A percentile compares a stretch with the other conserved stretches of the same genome.
These are phyloP conservation scores for Akanthomyces uredinophilus DNA, from an alignment of 2,329 filamentous ascomycete genomes.

Conservation along the genomic window DNA sequence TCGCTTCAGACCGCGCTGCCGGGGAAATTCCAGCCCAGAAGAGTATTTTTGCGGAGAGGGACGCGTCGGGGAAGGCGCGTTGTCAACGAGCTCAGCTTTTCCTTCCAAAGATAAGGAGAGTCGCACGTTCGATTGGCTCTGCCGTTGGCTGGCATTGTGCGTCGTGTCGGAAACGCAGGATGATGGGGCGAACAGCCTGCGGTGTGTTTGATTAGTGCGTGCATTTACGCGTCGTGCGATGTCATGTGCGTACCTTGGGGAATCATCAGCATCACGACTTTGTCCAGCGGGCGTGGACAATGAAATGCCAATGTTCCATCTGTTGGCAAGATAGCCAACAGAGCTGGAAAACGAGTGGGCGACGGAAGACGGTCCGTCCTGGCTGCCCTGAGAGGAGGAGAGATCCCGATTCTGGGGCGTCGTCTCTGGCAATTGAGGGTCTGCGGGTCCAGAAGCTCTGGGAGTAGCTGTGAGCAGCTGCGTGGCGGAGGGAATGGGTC, in stretches of 20 bases:
- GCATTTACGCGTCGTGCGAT: neutral
- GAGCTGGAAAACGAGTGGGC: slow-evolving; percentile 40
- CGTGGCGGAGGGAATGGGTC: slow-evolving; percentile 17
- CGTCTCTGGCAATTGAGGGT: slow-evolving; percentile 16
- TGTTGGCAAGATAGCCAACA: slow-evolving; percentile 49
- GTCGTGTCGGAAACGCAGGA: slow-evolving; percentile 39
- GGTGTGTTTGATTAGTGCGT: neutral
- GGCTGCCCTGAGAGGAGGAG: slow-evolving; percentile 25
- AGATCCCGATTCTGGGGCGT: slow-evolving; percentile 24
- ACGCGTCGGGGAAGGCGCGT: slow-evolving; percentile 52
- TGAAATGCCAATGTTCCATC: slow-evolving; percentile 50
- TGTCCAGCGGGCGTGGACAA: slow-evolving; percentile 45
- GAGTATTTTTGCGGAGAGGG: slow-evolving; percentile 54
- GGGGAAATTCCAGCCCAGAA: slow-evolving; percentile 43
- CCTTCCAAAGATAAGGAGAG: slow-evolving; percentile 83
- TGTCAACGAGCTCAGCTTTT: slow-evolving; percentile 71
- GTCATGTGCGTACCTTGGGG: slow-evolving; percentile 37
- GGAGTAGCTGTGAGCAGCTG: slow-evolving; percentile 7
- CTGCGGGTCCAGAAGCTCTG: neutral
- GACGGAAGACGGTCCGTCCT: slow-evolving; percentile 25
- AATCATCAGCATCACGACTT: slow-evolving; percentile 36
- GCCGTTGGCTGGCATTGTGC: slow-evolving; percentile 27
- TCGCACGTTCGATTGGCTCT: slow-evolving; percentile 55
- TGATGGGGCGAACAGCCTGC: slow-evolving; percentile 40
- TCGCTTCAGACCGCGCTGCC: slow-evolving; percentile 55